Evolutionary conservation across 257 asterid species (phyloP).

Genomic region (Jasminum sambac): DNA sequence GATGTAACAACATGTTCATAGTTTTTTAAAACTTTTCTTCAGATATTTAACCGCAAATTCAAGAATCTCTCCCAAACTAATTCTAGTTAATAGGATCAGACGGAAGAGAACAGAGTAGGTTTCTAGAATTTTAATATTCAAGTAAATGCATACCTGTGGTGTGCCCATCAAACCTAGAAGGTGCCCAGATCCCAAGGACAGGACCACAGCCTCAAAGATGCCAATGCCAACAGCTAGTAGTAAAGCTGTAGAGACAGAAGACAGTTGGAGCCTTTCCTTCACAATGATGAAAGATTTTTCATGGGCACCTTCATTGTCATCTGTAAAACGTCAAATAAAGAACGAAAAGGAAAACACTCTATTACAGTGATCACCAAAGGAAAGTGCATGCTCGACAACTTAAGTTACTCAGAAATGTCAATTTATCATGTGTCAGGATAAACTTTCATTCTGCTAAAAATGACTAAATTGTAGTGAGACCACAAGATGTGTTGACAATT

Average conservation of each 20-base stretch:
- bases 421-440: too few species aligned
- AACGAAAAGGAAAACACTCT: neutral
- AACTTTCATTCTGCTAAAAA: too few species aligned
- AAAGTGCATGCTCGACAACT: neutral
- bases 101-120: neutral
- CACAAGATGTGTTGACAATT: too few species aligned
- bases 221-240: slow-evolving; percentile 84
- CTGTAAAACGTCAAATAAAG: slow-evolving; percentile 26
- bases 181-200: slow-evolving; percentile 78
- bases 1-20: too few species aligned
- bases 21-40: too few species aligned
- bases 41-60: too few species aligned
- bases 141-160: slow-evolving; percentile 55
- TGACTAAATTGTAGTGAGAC: too few species aligned
- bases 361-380: slow-evolving; percentile 5
- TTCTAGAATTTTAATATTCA: slow-evolving; percentile 7
- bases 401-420: neutral
- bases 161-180: slow-evolving; percentile 89
- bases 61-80: neutral
- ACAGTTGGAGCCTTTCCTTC: slow-evolving; percentile 60
- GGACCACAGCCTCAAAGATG: slow-evolving; percentile 73
- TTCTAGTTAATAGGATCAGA: neutral
- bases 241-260: slow-evolving; percentile 94
- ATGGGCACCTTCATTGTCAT: slow-evolving; percentile 26
- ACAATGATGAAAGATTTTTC: slow-evolving; percentile 27